These are phyloP conservation scores for Colletotrichum horii DNA, from an alignment of 2,329 filamentous ascomycete species.

Conservation along the genomic window DNA sequence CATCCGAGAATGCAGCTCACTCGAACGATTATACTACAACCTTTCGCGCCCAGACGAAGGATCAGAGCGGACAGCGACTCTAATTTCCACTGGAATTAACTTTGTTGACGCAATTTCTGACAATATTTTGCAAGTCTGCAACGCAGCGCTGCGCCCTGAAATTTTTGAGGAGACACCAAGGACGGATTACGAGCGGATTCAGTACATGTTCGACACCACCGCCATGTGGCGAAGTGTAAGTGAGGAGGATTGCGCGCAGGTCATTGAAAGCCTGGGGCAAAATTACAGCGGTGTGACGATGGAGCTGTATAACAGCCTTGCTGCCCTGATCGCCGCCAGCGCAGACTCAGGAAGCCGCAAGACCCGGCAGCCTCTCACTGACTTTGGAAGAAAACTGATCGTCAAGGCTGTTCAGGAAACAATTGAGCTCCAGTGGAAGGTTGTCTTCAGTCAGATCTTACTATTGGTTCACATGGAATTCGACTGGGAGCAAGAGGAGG, in stretches of 20 bases:
- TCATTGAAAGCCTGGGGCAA: constrained; percentile 73
- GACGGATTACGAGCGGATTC: constrained; percentile 76
- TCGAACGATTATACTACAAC: constrained; percentile 81
- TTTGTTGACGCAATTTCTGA: constrained; percentile 76
- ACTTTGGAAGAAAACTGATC: constrained; percentile 77
- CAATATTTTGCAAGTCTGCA: constrained; percentile 70
- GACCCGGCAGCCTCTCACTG: constrained; percentile 63
- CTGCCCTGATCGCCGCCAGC: constrained; percentile 46
- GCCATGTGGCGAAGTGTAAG: constrained; percentile 80
- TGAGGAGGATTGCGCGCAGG: constrained; percentile 77
- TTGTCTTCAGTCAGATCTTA: constrained; percentile 83
- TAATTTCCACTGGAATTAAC: constrained; percentile 72
- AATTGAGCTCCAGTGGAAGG: constrained; percentile 72
- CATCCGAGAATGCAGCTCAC: constrained; percentile 77
- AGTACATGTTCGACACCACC: constrained; percentile 78
- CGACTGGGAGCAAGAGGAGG: constrained; percentile 76
- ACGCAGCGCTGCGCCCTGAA: constrained; percentile 72
- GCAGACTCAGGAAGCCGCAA: constrained; percentile 52
- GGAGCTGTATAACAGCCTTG: constrained; percentile 58
- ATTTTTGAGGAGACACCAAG: constrained; percentile 75
- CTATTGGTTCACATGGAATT: constrained; percentile 87
- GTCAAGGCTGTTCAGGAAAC: constrained; percentile 82
- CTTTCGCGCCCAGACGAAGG: constrained; percentile 55
- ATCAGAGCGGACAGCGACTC: constrained; percentile 59
- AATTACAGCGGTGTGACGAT: constrained; percentile 64